Base-by-base conservation (phyloP, 352 stramenopile genomes). In the Phytophthora hybrid region DNA sequence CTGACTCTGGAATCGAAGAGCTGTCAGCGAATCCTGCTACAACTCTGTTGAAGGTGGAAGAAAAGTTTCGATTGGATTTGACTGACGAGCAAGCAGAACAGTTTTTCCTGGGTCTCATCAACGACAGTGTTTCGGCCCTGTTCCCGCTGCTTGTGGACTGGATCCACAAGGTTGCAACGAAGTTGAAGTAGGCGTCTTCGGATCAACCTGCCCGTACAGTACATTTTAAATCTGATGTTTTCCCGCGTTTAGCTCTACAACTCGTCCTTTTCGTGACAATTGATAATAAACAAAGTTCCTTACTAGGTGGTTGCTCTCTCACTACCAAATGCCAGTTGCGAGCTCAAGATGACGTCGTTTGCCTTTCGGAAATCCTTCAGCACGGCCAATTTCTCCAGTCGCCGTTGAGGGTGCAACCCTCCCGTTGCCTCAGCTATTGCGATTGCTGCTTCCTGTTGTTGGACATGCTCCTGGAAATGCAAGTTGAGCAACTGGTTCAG, bases 51-150 rank as follows among this genome's bases (percentile, higher is more conserved):
- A 95, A 96, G 56, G 89, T 99, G 32, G 95, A 99, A 79, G 97
- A 99, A 63, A 95, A 98, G 41, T 99, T 99, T 77, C 92, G 97
- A 19, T 84, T 99, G 49, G 97, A 99, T 73, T 82, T 99, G 39
- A 98, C 92, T 9, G 97, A 99, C 79, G 97, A 99, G 73, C 93
- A 99, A 74, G 97, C 98, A 5, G 98, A 99, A 66, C 85, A 96
- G 37, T 99, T 98, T 83, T 99, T 99, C 74, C 75, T 99, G 9
- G 87, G 84, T 5, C 89, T 99, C 29, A 99, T 99, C 71, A 95
- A 92, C 63, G 97, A 99, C 71, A 98, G 93, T 73, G 88, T 99
- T 32, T 93, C 87, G 34, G 97, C 97, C 19, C 83, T 99, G 72
- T 85, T 97, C 76, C 90, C 90, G 13, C 80, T 95, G 55, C 77